Evolutionary conservation across 2,329 filamentous ascomycete genomes (phyloP), one percentile per base, ranked within the genome.

Genomic region (Calonectria pseudoreteaudii): DNA sequence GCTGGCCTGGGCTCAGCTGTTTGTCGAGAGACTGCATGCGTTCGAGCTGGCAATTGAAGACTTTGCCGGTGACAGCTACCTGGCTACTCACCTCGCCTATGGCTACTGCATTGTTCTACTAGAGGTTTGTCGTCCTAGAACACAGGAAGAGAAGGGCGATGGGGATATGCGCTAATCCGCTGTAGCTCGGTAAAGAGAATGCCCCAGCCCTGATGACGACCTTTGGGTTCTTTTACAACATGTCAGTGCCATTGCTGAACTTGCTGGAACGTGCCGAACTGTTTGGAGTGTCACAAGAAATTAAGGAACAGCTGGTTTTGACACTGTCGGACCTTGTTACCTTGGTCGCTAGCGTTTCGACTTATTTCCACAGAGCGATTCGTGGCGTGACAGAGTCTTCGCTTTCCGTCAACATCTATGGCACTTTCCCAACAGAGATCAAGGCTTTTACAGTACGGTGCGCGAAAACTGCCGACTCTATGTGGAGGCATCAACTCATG

Each of bases 141-240:
- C 16, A 16, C n/a, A 6, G 1, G 13, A 26, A 2, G 0, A 26
- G 16, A 18, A 2, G 0, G 10, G 16, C 11, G 2, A 34, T 10
- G 2, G 13, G 1, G 5, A 23, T 23, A 8, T 36, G n/a, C 41
- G 14, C 56, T 62, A 9, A 62, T 34, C 3, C 5, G 7, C 18
- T 41, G 34, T 4, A 62, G 56, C 56, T 62, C 8, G 56, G 56
- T 3, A 62, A 62, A 18, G 56, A 62, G 28, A 62, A 62, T 41
- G 13, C 56, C 11, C 38, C 31, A 8, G 34, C 34, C 3, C 23
- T 62, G 0, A 62, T 62, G 56, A 41, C 56, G 7, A 38, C 56
- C 2, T 62, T 62, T 62, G 56, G 56, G 4, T 62, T 62, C 6
- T 62, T 62, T n/a, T 62, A 62, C 56, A 62, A 62, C 56, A 62